phyloP scores from a whole-genome alignment of 129 eudicot genomes.

The Pittosporum tobira region DNA sequence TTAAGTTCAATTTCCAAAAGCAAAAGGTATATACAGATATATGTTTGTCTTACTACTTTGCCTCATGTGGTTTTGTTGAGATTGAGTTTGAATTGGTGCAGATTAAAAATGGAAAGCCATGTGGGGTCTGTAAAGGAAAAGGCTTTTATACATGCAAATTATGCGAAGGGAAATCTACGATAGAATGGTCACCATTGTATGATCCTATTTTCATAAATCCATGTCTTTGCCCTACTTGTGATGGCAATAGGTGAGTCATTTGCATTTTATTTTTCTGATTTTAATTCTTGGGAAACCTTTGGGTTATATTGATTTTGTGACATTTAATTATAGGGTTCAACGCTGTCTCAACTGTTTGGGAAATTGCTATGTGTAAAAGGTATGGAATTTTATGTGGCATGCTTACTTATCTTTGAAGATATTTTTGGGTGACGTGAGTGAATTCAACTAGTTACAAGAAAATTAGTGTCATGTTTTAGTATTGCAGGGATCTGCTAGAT shows the following conservation, averaged over 20 bases:
- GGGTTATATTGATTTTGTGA: not conserved
- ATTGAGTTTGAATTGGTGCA: slow-evolving; percentile 9
- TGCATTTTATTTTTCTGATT: not conserved
- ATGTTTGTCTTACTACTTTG: not conserved
- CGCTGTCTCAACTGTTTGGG: slow-evolving; percentile 92
- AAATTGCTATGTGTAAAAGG: slow-evolving; percentile 37
- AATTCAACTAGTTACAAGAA: not conserved
- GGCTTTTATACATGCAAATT: slow-evolving; percentile 70
- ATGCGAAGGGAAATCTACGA: slow-evolving; percentile 64
- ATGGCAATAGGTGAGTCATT: slow-evolving; percentile 51
- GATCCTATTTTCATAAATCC: slow-evolving; percentile 69
- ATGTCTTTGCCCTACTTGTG: slow-evolving; percentile 93
- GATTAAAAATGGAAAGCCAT: slow-evolving; percentile 30
- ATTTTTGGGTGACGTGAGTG: not conserved
- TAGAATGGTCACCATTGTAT: slow-evolving; percentile 76
- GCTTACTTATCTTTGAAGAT: not conserved
- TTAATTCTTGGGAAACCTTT: not conserved
- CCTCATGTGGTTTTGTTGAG: not conserved
- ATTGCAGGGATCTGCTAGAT: not conserved
- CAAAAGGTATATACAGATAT: slow-evolving; percentile 23
- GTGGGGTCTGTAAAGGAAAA: slow-evolving; percentile 52
- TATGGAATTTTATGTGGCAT: not conserved
- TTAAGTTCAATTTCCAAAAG: slow-evolving; percentile 23
- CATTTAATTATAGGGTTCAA: slow-evolving; percentile 50
- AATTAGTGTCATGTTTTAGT: not conserved